Base-by-base conservation (phyloP, 805 yeast genomes). In the Naumovozyma dairenensis region DNA sequence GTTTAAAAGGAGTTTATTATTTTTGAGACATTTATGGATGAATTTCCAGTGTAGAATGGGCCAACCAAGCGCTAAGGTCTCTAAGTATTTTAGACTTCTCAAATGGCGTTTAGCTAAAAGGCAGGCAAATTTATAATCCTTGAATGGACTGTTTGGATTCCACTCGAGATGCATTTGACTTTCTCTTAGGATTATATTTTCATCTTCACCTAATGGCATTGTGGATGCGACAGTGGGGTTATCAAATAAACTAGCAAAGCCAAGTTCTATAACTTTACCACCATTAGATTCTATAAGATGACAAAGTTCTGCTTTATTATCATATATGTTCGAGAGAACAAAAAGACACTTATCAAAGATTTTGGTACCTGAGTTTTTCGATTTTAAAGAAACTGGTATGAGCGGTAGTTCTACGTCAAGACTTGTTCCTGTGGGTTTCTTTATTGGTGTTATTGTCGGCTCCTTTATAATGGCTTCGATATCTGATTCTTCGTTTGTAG, bases 31-130 rank as follows among this genome's bases (percentile, higher is more conserved):
- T 37, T 77, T 79, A 5, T 54, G 50, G 3, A 84, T 60, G 43
- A 70, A 85, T 6, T 57, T 49, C 36, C 70, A 68, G 3, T 83
- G 75, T 20, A 86, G 48, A 14, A 81, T 69, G 2, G 96, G 96
- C 94, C 94, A 85, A 2, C 89, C 87, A 28, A 85, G 50, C 0
- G 89, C 82, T 13, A 85, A 53, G 2, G 80, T 74, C 48, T 83
- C 92, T 7, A 86, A 52, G 51, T 80, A 86, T 48, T 85, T 86
- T 6, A 77, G 66, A 31, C 86, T 82, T 24, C 95, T 61, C 14
- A 72, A 64, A 36, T 70, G 67, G 20, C 65, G 65, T 25, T 67
- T 67, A 0, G 89, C 67, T 1, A 86, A 57, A 21, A 82, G 61
- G 2, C 87, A 87, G 1, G 70, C 84, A 57, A 85, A 82, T 21